These are phyloP conservation scores for Citrullus amarus DNA, from an alignment of 306 rosid genomes.

Conservation along the genomic window DNA sequence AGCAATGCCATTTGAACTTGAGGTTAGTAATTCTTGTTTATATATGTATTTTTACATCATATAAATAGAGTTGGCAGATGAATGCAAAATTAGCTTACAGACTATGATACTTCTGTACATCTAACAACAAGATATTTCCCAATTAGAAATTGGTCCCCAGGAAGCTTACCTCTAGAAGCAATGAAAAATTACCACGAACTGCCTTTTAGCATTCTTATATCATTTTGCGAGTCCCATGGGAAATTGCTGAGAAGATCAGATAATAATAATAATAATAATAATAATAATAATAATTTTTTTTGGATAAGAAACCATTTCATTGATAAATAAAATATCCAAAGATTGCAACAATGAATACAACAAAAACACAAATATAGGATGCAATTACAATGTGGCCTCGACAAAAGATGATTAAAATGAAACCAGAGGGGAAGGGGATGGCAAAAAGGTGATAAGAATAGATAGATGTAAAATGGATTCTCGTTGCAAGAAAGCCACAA, in stretches of 20 bases:
- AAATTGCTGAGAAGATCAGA: neutral
- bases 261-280: too few species aligned
- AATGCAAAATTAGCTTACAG: neutral
- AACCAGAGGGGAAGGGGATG: too few species aligned
- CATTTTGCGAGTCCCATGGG: neutral
- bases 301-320: too few species aligned
- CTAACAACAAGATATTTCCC: neutral
- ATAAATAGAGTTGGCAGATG: neutral
- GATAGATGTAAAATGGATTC: too few species aligned
- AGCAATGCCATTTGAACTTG: conserved; percentile 88
- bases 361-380: too few species aligned
- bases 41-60: neutral
- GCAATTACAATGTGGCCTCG: too few species aligned
- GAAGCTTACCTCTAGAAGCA: neutral
- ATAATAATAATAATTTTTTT: too few species aligned
- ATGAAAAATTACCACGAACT: neutral
- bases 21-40: conserved; percentile 37
- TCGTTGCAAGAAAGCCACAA: too few species aligned
- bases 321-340: too few species aligned
- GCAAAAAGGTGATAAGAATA: too few species aligned
- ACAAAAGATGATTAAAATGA: too few species aligned
- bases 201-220: neutral
- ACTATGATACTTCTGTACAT: neutral
- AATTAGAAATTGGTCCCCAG: neutral
- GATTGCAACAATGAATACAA: too few species aligned